Conservation (phyloP, 176 grass and related monocot species). For the Lolium rigidum region DNA sequence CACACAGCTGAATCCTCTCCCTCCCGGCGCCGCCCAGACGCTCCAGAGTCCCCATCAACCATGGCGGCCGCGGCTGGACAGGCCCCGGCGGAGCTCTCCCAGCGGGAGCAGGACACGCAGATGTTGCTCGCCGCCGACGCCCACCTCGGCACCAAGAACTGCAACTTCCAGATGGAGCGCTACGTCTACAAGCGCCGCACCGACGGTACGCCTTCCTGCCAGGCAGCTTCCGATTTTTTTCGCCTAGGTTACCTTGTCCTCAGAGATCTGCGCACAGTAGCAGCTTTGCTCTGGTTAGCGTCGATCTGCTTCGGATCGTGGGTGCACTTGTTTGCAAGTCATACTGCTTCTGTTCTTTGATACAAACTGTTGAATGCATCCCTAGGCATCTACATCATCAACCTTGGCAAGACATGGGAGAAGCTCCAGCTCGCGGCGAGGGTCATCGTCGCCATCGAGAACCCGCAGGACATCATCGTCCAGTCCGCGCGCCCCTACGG, state of each 20-base stretch:
- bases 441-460: constrained; percentile 91
- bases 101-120: constrained; percentile 89
- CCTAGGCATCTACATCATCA: constrained; percentile 89
- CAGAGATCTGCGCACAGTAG: too few species aligned
- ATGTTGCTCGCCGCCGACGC: constrained; percentile 97
- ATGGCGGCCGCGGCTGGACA: constrained; percentile 65
- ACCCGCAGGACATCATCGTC: constrained; percentile 92
- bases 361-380: neutral
- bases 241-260: too few species aligned
- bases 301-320: neutral
- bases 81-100: constrained; percentile 48
- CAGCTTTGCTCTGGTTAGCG: neutral
- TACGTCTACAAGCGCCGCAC: constrained; percentile 82
- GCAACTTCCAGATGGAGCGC: constrained; percentile 98
- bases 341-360: neutral
- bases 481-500: constrained; percentile 93
- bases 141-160: constrained; percentile 98
- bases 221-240: too few species aligned
- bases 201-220: too few species aligned
- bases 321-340: neutral
- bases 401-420: constrained; percentile 90
- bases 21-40: too few species aligned
- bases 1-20: too few species aligned
- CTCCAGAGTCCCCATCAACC: constrained; percentile 21
- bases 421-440: constrained; percentile 85